Base-by-base conservation (phyloP, 1,284 basidiomycete species). In the Moniliophthora roreri region DNA sequence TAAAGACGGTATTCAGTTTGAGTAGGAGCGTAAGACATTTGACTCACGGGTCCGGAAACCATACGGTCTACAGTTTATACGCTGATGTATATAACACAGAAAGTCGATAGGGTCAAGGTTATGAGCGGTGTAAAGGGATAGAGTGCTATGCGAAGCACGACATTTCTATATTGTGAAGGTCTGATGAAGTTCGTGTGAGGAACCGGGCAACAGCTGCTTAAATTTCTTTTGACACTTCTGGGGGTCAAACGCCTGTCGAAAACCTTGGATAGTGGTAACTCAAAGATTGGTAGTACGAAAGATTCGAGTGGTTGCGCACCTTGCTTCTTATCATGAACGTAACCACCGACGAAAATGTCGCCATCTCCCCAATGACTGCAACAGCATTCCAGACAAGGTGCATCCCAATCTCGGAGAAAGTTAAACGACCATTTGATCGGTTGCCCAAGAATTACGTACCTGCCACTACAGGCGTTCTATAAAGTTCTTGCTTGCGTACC, bases 301-400 rank as follows among this genome's bases (percentile, higher is more conserved):
- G 5, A 16, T n/a, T 24, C n/a, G 2, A 32, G 4, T n/a, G n/a
- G n/a, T n/a, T n/a, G 58, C 59, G 6, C 41, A 62, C 61, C 26
- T 60, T 52, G 34, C 50, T 51, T 7, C 47, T 20, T 32, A 54
- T 58, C 45, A 63, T 52, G 11, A 50, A 52, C 0, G 62, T 48
- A 9, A 63, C 58, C 4, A 61, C 46, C 10, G 35, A 50, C 1
- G 61, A 62, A 26, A 57, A 63, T 23, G 38, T 50, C 21, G 61
- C 32, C 16, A 54, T 61, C 51, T 67, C 65, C 13, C 56, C 58
- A 2, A 48, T 18, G 13, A 61, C 58, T 7, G 62, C 60, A 13
- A 63, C 39, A 5, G 55, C 38, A 10, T 61, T 56, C 65, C 65
- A 67, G 36, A 62, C 54, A 0, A 60, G 57, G 28, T 61, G 59